Evolutionary conservation across 176 grass and related monocot genomes (phyloP).

Genomic region (Triticum turgidum): DNA sequence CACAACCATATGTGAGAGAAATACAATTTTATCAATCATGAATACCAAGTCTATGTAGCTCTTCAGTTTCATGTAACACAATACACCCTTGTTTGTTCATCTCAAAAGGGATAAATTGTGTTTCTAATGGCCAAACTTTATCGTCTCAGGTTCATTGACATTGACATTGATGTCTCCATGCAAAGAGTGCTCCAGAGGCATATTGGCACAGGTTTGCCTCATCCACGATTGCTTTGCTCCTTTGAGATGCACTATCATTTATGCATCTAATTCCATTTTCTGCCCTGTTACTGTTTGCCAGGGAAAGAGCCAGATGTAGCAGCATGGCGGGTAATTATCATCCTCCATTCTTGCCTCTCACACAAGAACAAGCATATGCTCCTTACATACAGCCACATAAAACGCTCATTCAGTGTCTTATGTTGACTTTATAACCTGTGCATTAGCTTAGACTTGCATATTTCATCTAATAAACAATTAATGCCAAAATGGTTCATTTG

Average conservation of each 20-base stretch:
- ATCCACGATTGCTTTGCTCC: not conserved
- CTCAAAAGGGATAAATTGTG: not conserved
- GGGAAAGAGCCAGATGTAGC: constrained; percentile 90
- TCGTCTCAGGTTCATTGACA: constrained; percentile 72
- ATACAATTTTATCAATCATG: not conserved
- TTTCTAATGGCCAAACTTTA: constrained; percentile 25
- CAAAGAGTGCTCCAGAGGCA: constrained; percentile 83
- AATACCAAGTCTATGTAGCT: not conserved
- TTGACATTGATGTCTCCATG: constrained; percentile 84
- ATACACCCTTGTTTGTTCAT: not conserved
- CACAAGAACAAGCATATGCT: not conserved
- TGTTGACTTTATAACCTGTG: not conserved
- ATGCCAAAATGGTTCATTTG: not conserved
- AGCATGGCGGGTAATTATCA: constrained; percentile 75
- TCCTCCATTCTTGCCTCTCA: not conserved
- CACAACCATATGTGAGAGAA: not conserved
- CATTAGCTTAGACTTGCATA: not conserved
- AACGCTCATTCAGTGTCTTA: not conserved
- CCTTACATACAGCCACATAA: not conserved
- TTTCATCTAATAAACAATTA: not conserved
- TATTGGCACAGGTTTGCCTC: constrained; percentile 68
- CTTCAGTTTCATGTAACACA: not conserved
- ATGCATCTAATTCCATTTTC: not conserved
- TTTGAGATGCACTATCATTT: not conserved
- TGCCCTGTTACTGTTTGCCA: constrained; percentile 26